phyloP scores from a whole-genome alignment of 768 basidiomycete species.

The Neoboletus magnificus region DNA sequence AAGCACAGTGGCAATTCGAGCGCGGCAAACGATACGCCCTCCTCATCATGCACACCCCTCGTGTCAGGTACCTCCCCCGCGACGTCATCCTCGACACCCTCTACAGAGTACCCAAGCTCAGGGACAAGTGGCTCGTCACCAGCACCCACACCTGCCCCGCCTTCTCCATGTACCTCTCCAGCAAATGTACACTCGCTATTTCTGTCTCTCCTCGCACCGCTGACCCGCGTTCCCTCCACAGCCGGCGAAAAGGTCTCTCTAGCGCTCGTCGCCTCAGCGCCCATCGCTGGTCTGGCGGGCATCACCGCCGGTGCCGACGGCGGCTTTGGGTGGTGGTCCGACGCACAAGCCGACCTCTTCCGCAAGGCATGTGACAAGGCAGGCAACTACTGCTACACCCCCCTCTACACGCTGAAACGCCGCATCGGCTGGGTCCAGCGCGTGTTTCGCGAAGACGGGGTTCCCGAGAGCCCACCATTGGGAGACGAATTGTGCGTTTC shows the following conservation, averaged over 20 bases:
- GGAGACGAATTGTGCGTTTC: slow-evolving; percentile 20
- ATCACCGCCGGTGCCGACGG: slow-evolving; percentile 11
- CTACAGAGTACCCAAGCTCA: slow-evolving; percentile 22
- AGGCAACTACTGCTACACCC: slow-evolving; percentile 25
- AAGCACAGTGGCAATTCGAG: slow-evolving; percentile 35
- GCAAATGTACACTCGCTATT: slow-evolving; percentile 14
- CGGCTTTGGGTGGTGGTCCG: slow-evolving; percentile 21
- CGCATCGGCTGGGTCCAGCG: neutral
- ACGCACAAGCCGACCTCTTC: slow-evolving; percentile 16
- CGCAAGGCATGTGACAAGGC: slow-evolving; percentile 21
- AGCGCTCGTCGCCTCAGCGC: slow-evolving; percentile 15
- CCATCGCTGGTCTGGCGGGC: slow-evolving; percentile 8
- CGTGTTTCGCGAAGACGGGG: slow-evolving; percentile 9
- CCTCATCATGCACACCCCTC: slow-evolving; percentile 33
- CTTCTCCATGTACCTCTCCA: slow-evolving; percentile 32
- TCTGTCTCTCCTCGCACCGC: neutral
- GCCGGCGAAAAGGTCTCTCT: slow-evolving; percentile 26
- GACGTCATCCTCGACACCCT: slow-evolving; percentile 25
- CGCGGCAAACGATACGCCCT: slow-evolving; percentile 32
- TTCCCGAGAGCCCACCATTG: too few relatives aligned
- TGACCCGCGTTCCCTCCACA: neutral
- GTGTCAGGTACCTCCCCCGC: slow-evolving; percentile 16
- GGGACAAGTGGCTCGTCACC: slow-evolving; percentile 34
- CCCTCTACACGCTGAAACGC: slow-evolving; percentile 26
- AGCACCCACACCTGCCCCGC: slow-evolving; percentile 32